phyloP scores from a whole-genome alignment of 2,329 filamentous ascomycete genomes.

The Verticillium isaacii region DNA sequence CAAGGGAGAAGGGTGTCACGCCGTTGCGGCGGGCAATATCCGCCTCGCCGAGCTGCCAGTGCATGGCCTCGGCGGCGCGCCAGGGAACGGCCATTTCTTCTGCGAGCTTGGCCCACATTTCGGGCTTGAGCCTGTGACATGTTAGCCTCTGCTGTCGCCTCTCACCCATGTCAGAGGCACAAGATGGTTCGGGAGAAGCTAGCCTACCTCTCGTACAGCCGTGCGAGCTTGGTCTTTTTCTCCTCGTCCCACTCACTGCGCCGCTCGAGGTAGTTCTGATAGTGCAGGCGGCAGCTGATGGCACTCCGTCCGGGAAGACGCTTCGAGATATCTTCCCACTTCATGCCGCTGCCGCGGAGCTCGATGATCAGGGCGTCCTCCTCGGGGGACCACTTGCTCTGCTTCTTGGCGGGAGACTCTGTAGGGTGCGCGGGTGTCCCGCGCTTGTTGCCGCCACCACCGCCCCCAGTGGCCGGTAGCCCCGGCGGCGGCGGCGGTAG shows the following conservation, averaged over 20 bases:
- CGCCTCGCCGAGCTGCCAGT: conserved; percentile 90
- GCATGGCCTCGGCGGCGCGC: conserved; percentile 95
- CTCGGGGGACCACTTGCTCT: conserved; percentile 93
- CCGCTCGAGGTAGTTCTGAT: conserved; percentile 94
- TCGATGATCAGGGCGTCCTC: conserved; percentile 94
- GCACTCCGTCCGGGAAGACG: conserved; percentile 83
- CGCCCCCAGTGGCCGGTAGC: conserved; percentile 23
- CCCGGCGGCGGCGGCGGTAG: conserved; percentile 2
- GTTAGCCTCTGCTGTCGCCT: conserved; percentile 4
- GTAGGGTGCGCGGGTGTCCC: conserved; percentile 49
- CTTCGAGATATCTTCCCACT: conserved; percentile 98
- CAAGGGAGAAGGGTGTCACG: conserved; percentile 73
- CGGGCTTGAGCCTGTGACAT: conserved; percentile 75
- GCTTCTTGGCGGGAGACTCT: conserved; percentile 79
- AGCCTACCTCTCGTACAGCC: conserved; percentile 86
- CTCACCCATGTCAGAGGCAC: background rate
- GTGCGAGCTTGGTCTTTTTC: conserved; percentile 91
- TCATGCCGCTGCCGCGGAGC: conserved; percentile 85
- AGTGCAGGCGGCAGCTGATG: conserved; percentile 90
- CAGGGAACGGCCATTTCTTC: conserved; percentile 94
- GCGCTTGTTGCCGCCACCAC: conserved; percentile 35
- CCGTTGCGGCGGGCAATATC: conserved; percentile 94
- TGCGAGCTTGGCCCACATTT: conserved; percentile 96
- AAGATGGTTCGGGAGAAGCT: background rate
- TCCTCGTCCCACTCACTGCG: conserved; percentile 96